Evolutionary conservation across 106 monocot species (phyloP), one percentile per base, ranked within the genome.

Genomic region (Dendrobium nobile): DNA sequence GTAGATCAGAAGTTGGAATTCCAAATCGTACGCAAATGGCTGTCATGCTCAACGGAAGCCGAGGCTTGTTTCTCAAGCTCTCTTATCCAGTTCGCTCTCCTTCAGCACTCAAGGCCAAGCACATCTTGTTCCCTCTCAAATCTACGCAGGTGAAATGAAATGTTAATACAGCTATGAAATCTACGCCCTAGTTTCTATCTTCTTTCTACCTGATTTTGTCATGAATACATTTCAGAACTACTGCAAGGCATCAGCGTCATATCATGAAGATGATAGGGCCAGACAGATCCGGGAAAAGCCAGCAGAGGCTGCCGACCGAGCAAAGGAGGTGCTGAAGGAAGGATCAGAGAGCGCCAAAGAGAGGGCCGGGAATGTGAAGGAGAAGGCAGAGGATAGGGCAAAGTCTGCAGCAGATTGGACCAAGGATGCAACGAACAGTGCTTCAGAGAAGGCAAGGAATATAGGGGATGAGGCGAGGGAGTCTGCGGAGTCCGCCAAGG

Each of bases 311-410:
- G 54, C 54, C 0, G 40, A 24, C 0, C 7, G 45, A 47, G 27
- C 22, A 11, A n/a, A 20, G 41, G 78, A 73, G 27, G n/a, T 54
- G 37, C 7, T 58, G 72, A 5, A n/a, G 58, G 19, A 77, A 80
- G 78, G 61, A 2, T 61, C 61, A 22, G 61, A 61, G 70, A 70
- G 70, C 33, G 37, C 64, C n/a, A 26, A 65, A 26, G 24, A 65
- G 64, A 26, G 0, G 5, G 37, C 43, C 4, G 7, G 45, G 72
- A 44, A 37, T 7, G 55, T 37, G 9, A 64, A 77, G 55, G 74
- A 87, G 19, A 78, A 22, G 44, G 54, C 80, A 16, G 67, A 54
- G 37, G 80, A 75, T 7, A 42, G 24, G 1, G 72, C 61, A 4
- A 47, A 31, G 15, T 41, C 42, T 19, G 68, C 77, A 5, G 44